Evolutionary conservation across 352 stramenopile genomes (phyloP).

Genomic region (Globisporangium viniferum): DNA sequence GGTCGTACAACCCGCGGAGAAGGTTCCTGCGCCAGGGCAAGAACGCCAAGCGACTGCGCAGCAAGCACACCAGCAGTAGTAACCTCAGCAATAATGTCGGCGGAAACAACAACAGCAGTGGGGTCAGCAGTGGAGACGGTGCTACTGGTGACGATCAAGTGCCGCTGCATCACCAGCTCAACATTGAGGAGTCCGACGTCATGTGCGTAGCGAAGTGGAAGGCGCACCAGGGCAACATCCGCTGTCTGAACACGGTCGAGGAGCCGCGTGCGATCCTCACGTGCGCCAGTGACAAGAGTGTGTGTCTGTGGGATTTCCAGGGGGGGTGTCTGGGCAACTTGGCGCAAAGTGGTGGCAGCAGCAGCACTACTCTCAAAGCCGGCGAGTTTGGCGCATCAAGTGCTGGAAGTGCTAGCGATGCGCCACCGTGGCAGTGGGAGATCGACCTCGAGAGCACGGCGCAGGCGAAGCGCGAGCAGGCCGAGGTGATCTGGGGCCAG

Average conservation of each 20-base stretch:
- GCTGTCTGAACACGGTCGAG: constrained; percentile 50
- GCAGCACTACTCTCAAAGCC: neutral
- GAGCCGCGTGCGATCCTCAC: constrained; percentile 57
- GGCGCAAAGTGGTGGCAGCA: neutral
- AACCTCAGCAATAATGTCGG: neutral
- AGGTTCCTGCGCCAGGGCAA: constrained; percentile 69
- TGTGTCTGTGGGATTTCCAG: constrained; percentile 58
- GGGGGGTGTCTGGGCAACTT: constrained; percentile 42
- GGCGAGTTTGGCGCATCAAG: neutral
- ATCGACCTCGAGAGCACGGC: constrained; percentile 39
- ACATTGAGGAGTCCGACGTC: constrained; percentile 31
- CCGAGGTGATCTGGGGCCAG: constrained; percentile 50
- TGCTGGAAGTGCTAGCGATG: neutral
- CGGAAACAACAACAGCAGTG: constrained; percentile 10
- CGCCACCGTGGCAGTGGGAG: constrained; percentile 39
- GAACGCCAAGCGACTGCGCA: constrained; percentile 46
- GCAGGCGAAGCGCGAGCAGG: constrained; percentile 43
- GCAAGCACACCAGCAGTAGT: constrained; percentile 19
- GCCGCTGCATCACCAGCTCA: neutral
- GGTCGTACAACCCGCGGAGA: constrained; percentile 69
- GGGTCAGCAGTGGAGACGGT: neutral
- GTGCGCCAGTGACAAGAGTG: constrained; percentile 60
- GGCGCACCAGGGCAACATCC: constrained; percentile 48
- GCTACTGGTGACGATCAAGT: too few relatives aligned
- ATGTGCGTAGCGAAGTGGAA: constrained; percentile 47